These are phyloP conservation scores for Candida tibetensis DNA, from an alignment of 805 yeast species.

Conservation along the genomic window DNA sequence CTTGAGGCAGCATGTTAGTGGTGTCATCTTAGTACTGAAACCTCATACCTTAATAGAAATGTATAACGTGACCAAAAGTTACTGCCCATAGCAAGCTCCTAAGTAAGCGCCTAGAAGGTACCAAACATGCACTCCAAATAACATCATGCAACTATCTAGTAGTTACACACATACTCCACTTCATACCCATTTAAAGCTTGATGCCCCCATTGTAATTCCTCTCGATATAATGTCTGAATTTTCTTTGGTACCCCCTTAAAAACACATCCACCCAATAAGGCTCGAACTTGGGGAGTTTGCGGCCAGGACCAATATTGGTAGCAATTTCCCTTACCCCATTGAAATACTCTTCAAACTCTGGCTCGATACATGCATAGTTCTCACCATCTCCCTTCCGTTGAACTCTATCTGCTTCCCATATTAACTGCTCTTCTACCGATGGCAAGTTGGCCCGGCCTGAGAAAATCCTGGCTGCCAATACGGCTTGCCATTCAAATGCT, in stretches of 20 bases:
- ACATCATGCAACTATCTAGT: too few species aligned
- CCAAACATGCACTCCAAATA: too few species aligned
- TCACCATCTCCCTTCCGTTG: constrained; percentile 30
- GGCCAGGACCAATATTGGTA: constrained; percentile 22
- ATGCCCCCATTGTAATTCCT: constrained; percentile 11
- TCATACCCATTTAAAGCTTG: too few species aligned
- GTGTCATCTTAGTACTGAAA: too few species aligned
- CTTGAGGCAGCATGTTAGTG: too few species aligned
- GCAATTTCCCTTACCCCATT: constrained; percentile 19
- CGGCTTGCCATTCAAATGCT: constrained; percentile 42
- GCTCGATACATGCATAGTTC: constrained; percentile 17
- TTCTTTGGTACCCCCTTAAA: constrained; percentile 18
- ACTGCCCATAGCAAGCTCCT: too few species aligned
- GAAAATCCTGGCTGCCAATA: constrained; percentile 30
- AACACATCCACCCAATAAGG: constrained; percentile 19
- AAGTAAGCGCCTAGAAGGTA: too few species aligned
- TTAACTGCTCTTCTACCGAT: constrained; percentile 21
- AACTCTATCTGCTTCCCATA: constrained; percentile 29
- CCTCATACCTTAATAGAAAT: too few species aligned
- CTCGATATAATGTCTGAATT: constrained; percentile 15
- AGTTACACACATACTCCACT: too few species aligned
- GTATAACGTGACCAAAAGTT: too few species aligned
- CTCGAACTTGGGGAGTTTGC: constrained; percentile 20
- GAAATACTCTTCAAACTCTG: constrained; percentile 21
- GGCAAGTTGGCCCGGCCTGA: constrained; percentile 31